Base-by-base conservation (phyloP, 116 monocot species). In the Cymodocea nodosa region DNA sequence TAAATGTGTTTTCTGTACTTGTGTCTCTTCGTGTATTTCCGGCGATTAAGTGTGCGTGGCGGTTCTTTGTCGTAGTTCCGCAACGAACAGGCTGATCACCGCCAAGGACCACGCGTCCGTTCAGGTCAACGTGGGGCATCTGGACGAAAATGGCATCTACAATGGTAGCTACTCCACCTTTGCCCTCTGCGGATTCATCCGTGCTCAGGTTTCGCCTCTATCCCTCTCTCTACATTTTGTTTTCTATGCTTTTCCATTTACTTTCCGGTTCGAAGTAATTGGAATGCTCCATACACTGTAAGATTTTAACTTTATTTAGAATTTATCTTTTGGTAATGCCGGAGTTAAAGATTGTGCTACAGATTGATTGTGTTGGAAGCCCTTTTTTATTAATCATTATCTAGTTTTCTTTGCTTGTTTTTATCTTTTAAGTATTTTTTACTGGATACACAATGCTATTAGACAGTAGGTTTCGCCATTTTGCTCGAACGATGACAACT, bases 81-180 rank as follows among this genome's bases (percentile, higher is more conserved):
- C 81, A 4, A 82, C 82, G 6, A 81, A 85, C 62, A 85, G 85
- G 76, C 66, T 85, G 59, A 85, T 85, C 35, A 79, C 82, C 17
- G 78, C 85, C 14, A 86, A 86, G 74, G 82, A 86, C 19, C 85
- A 85, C 30, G 85, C 85, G 3, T 79, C 85, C 11, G 82, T 81
- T 24, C 85, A 85, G 74, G 56, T 86, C 35, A 82, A 82, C 61
- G 57, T 86, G 20, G 79, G 82, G 6, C 86, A 82, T 63, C 12
- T 86, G 30, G 82, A 86, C 49, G 82, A 79, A 74, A 79, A 65
- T 11, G 82, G 82, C n/a, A 22, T 77, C 2, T 82, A 82, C 77
- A 82, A 71, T 12, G 86, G 82, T 25, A 63, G 65, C 35, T 72
- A 58, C 71, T 68, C 86, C 49, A 86, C 82, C 11, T 71, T 77